Evolutionary conservation across 2,329 filamentous ascomycete genomes (phyloP), one percentile per base, ranked within the genome.

Genomic region (Gyromitra esculenta): DNA sequence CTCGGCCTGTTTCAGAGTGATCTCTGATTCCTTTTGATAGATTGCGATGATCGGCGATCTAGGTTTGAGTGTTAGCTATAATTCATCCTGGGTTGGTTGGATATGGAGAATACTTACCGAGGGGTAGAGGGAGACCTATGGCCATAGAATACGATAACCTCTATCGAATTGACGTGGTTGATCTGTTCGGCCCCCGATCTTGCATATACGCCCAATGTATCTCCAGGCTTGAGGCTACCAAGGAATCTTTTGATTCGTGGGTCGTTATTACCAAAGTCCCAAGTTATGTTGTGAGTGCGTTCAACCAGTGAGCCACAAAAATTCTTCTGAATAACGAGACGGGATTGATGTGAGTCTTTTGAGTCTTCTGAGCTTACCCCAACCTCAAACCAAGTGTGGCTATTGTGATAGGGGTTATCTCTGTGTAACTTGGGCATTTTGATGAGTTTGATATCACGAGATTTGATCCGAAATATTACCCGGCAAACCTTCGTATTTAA

Each of bases 161-260:
- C 52, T 11, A 41, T 5, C 8, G 54, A 68, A n/a, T 68, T 41
- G 13, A 68, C 63, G 13, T 35, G 67, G 5, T 41, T 67, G 8
- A n/a, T 31, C 5, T 50, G 21, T 35, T 9, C n/a, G 1, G n/a
- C 11, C 15, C 4, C 8, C 15, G 48, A 57, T n/a, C 41, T 57
- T 39, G 41, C 59, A 35, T 62, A 65, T n/a, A 71, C 15, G 18
- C 64, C 52, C 39, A 75, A 18, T 15, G 21, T n/a, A 71, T 60
- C 18, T 13, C 73, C 66, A 2, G 59, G 66, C 2, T 25, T 21
- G 4, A 65, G 73, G 5, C 15, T 13, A 15, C 13, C 25, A 31
- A 75, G 21, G 6, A 70, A 57, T 15, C 21, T 18, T 21, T 37
- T 64, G 35, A 75, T 41, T 1, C 2, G 39, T 13, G 11, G 5